Base-by-base conservation (phyloP, 2,329 filamentous ascomycete species). In the Diatrype stigma region DNA sequence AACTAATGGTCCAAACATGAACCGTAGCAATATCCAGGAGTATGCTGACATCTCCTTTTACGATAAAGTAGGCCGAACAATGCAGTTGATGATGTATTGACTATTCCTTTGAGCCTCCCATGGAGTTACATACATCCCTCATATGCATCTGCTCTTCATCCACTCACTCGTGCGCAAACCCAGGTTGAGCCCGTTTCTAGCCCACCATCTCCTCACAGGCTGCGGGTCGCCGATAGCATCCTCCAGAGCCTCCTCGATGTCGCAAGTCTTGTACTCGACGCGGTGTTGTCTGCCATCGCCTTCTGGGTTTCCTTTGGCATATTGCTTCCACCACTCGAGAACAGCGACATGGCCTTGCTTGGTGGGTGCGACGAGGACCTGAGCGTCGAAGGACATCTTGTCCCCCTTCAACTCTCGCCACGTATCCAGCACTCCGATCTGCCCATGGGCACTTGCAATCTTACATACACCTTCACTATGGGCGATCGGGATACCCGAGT, bases 261-360 rank as follows among this genome's bases (percentile, higher is more conserved):
- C 91, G 68, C 91, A 96, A 1, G 90, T 96, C 68, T 93, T 92
- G 70, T 96, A 96, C 68, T 96, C 90, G 23, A 96, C 91, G 48
- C 82, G 80, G 59, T 92, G 78, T 0, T 85, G 83, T 55, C 73
- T 73, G 30, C 76, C 71, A 16, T 78, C 79, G 38, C 74, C 78
- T 1, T 73, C 73, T 30, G 81, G 70, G 61, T 78, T 74, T 46
- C 80, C 76, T 48, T 79, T 73, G 7, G 81, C 80, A 60, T 85
- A 87, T 48, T 78, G 78, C 63, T 89, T 87, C 92, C 93, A 96
- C 93, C 93, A 96, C 66, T 96, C 90, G 7, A 97, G 74, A 21
- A 96, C 90, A 34, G 84, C 78, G 3, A 91, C 82, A 66, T 95
- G 88, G 5, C 90, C 90, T 65, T 93, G 89, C 61, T 91, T 90